Evolutionary conservation across 148 eudicot genomes (phyloP).

Genomic region (Arbutus unedo): DNA sequence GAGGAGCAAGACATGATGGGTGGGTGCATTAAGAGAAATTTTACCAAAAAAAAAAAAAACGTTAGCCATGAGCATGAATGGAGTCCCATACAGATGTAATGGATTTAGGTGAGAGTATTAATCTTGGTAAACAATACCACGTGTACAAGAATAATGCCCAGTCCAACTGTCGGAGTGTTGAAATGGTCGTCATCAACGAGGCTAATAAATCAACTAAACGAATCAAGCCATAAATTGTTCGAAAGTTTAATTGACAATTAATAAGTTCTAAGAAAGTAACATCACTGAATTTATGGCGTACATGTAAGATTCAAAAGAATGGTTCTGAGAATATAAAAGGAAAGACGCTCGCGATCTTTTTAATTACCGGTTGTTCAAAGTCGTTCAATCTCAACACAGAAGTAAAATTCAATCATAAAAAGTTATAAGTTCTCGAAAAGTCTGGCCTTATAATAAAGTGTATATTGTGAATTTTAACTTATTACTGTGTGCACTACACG

Average conservation of each 20-base stretch:
- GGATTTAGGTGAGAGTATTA: background rate
- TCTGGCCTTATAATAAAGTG: background rate
- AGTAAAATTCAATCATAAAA: no score
- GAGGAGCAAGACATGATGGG: background rate
- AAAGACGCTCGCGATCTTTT: no score
- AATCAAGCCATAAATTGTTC: no score
- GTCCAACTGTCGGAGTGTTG: background rate
- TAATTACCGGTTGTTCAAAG: no score
- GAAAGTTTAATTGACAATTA: no score
- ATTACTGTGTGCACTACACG: background rate
- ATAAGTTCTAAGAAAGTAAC: no score
- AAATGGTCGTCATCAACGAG: background rate
- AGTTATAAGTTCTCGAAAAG: background rate
- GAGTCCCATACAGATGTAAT: slow-evolving; percentile 1
- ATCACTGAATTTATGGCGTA: no score
- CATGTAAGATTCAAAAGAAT: no score
- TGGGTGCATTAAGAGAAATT: background rate
- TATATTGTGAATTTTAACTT: background rate
- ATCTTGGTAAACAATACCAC: background rate
- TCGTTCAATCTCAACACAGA: no score
- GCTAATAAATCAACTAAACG: no score
- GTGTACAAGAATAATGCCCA: background rate
- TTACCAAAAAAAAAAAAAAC: background rate
- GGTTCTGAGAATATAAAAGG: no score
- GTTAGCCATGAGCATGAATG: background rate